These are phyloP conservation scores for Parachlorella kessleri DNA, from an alignment of 139 green algal genomes.

Conservation along the genomic window DNA sequence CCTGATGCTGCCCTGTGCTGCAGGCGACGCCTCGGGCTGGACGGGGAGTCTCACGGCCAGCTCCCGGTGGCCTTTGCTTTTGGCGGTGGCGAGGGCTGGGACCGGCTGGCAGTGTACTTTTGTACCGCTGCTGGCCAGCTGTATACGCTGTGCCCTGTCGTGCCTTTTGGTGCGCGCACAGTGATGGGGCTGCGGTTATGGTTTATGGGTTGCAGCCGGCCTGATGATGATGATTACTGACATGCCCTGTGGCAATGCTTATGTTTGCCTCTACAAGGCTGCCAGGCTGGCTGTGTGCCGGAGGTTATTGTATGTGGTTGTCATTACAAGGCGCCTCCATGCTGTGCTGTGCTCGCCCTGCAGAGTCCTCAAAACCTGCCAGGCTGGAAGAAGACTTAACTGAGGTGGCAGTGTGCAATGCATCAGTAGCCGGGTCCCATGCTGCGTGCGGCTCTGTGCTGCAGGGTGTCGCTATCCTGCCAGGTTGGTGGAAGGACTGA, in stretches of 20 bases:
- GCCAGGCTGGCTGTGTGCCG: too few relatives aligned
- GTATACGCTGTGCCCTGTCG: constrained; percentile 59
- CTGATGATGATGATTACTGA: not conserved
- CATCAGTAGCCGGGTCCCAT: too few relatives aligned
- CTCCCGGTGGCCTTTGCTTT: constrained; percentile 54
- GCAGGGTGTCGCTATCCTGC: constrained; percentile 21
- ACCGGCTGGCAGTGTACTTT: constrained; percentile 51
- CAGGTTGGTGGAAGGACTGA: constrained; percentile 3
- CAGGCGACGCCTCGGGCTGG: constrained; percentile 28
- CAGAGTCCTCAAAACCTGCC: constrained; percentile 17
- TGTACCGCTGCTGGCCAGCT: constrained; percentile 46
- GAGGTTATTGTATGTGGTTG: not conserved
- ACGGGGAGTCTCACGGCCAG: not conserved
- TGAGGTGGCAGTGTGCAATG: too few relatives aligned
- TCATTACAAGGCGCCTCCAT: not conserved
- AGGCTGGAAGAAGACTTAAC: constrained; percentile 1
- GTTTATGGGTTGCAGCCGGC: not conserved
- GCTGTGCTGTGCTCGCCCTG: not conserved
- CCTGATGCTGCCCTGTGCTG: not conserved
- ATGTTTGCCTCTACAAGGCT: too few relatives aligned
- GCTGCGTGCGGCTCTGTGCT: not conserved
- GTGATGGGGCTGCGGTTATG: not conserved
- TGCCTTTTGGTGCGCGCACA: constrained; percentile 47
- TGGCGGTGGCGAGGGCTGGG: constrained; percentile 47
- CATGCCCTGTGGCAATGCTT: too few relatives aligned